Percentiles rank a stretch among this genome's conserved stretches.
Conservation (phyloP, 768 basidiomycete genomes). For the Flagelloscypha sp. region DNA sequence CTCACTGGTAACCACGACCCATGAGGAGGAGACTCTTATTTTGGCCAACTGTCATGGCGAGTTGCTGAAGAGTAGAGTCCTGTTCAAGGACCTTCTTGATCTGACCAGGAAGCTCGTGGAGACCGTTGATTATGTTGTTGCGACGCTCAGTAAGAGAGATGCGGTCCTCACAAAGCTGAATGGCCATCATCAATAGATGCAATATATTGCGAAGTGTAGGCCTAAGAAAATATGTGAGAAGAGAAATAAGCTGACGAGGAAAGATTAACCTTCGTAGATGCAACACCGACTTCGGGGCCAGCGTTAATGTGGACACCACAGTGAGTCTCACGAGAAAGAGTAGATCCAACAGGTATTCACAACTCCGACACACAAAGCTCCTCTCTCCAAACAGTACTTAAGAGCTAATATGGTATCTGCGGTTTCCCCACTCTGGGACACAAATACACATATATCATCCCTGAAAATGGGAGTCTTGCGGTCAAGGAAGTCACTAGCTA, state of each 20-base stretch:
- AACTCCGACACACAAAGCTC: conserved; percentile 93
- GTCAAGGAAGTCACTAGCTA: conserved; percentile 97
- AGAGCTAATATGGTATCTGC: conserved; percentile 96
- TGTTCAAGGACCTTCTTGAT: conserved; percentile 82
- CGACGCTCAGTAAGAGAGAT: conserved; percentile 88
- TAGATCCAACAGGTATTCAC: conserved; percentile 99
- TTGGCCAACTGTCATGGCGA: conserved; percentile 72
- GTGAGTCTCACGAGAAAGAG: conserved; percentile 95
- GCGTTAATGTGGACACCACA: conserved; percentile 99
- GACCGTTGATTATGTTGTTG: conserved; percentile 86
- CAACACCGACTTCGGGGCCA: conserved; percentile 97
- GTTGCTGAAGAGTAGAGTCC: conserved; percentile 68
- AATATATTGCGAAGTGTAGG: conserved; percentile 98
- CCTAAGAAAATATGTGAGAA: conserved; percentile 33
- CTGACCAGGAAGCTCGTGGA: conserved; percentile 83
- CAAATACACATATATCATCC: conserved; percentile 93
- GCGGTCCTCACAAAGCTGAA: conserved; percentile 95
- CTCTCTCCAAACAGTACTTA: conserved; percentile 93
- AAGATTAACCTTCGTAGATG: conserved; percentile 79
- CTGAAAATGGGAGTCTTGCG: conserved; percentile 99
- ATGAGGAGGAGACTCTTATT: conserved; percentile 90
- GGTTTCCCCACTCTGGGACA: conserved; percentile 97
- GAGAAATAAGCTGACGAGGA: not conserved
- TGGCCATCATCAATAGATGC: conserved; percentile 97
- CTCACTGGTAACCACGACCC: conserved; percentile 95